Percentiles rank a stretch among this genome's conserved stretches.
Evolutionary conservation across 2,329 filamentous ascomycete genomes (phyloP).

Genomic region (Ascochyta lentis): DNA sequence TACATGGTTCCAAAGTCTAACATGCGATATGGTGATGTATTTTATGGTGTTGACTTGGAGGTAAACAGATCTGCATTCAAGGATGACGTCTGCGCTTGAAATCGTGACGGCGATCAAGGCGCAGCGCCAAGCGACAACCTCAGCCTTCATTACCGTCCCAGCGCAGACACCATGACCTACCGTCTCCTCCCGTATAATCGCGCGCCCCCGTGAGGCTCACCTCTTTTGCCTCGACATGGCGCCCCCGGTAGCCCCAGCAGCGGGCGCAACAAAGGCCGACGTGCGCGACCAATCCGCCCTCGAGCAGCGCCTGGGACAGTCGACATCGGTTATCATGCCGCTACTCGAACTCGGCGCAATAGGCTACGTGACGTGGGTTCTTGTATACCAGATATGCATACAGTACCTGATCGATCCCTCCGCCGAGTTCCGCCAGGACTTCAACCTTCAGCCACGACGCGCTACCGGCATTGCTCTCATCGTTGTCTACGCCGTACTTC

Average conservation of each 20-base stretch:
- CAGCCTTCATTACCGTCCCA: neutral
- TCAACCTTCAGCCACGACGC: slow-evolving; percentile 49
- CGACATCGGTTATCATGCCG: slow-evolving; percentile 72
- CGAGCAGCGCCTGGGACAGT: slow-evolving; percentile 57
- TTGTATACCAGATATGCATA: slow-evolving; percentile 67
- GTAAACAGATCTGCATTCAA: neutral
- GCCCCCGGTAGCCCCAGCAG: slow-evolving; percentile 19
- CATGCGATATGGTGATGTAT: too few species aligned
- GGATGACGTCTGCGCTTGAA: slow-evolving; percentile 4
- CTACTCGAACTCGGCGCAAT: slow-evolving; percentile 69
- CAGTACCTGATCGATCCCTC: slow-evolving; percentile 70
- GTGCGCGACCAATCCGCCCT: slow-evolving; percentile 29
- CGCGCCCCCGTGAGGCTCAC: slow-evolving; percentile 7
- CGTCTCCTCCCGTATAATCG: neutral
- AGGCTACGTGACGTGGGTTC: slow-evolving; percentile 73
- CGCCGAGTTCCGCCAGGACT: slow-evolving; percentile 24
- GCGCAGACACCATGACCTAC: slow-evolving; percentile 2
- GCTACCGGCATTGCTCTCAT: slow-evolving; percentile 73
- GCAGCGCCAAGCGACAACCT: slow-evolving; percentile 9
- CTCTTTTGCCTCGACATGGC: slow-evolving; percentile 22
- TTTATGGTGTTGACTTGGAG: neutral
- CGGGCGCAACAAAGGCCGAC: slow-evolving; percentile 32
- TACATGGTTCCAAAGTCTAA: too few species aligned
- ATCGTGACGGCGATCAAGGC: neutral
- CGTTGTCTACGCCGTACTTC: slow-evolving; percentile 73